A percentile compares a stretch with the other conserved stretches of the same genome.
Evolutionary conservation across 768 basidiomycete species (phyloP).

Genomic region (Suillus bovinus): DNA sequence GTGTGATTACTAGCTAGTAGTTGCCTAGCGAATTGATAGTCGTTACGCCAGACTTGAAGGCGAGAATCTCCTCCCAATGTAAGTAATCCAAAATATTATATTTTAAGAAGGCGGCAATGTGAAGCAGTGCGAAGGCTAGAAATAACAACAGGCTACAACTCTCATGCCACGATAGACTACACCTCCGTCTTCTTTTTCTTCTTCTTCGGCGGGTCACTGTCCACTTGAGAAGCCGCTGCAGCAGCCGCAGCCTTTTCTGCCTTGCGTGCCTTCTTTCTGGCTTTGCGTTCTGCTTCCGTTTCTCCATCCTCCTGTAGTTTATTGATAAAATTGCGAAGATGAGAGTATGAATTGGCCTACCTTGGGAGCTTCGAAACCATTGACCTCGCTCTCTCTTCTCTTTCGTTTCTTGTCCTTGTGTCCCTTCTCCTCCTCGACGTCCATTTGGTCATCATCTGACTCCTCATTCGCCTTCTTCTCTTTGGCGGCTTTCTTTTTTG

Average conservation of each 20-base stretch:
- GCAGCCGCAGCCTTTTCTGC: conserved; percentile 69
- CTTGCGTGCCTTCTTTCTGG: conserved; percentile 73
- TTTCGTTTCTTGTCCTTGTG: conserved; percentile 46
- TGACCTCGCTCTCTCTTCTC: conserved; percentile 59
- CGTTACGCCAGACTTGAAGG: neutral
- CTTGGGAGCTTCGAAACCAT: conserved; percentile 39
- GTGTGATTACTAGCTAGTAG: neutral
- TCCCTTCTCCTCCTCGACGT: conserved; percentile 42
- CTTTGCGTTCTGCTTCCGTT: conserved; percentile 84
- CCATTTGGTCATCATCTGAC: conserved; percentile 41
- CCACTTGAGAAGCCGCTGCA: conserved; percentile 30
- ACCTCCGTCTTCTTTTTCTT: conserved; percentile 39
- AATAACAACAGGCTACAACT: neutral
- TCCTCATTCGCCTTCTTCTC: conserved; percentile 49
- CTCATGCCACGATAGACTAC: conserved; percentile 16
- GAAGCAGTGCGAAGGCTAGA: neutral
- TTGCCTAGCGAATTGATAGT: neutral
- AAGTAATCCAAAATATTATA: neutral
- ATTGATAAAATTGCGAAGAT: conserved; percentile 10
- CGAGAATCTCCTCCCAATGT: neutral
- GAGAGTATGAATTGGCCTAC: conserved; percentile 32
- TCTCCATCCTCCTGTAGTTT: conserved; percentile 48
- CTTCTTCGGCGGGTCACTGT: conserved; percentile 46
- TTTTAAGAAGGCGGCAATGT: neutral
- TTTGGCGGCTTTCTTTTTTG: conserved; percentile 59